phyloP scores from a whole-genome alignment of 306 rosid species.

The Dalbergia oliveri region DNA sequence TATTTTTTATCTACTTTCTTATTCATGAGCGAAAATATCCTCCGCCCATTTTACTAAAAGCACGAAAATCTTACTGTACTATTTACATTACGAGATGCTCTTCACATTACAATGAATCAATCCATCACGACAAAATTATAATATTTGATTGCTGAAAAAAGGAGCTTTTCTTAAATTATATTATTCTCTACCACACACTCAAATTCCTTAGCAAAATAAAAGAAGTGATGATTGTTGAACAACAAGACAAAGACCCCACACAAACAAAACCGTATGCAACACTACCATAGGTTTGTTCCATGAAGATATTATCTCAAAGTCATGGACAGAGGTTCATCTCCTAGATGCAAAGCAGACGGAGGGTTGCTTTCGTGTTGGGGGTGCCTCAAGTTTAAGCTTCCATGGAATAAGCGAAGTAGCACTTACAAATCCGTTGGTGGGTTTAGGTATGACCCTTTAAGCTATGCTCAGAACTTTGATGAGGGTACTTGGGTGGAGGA shows the following conservation, averaged over 20 bases:
- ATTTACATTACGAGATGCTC: constrained; percentile 40
- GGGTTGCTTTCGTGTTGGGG: constrained; percentile 76
- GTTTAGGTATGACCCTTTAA: constrained; percentile 73
- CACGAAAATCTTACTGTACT: constrained; percentile 7
- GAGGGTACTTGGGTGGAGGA: constrained; percentile 62
- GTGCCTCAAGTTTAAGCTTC: constrained; percentile 74
- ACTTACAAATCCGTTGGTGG: constrained; percentile 46
- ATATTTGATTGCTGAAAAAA: constrained; percentile 17
- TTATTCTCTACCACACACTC: constrained; percentile 68
- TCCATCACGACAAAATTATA: constrained; percentile 30
- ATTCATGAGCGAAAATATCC: constrained; percentile 11
- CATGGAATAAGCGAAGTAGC: constrained; percentile 50
- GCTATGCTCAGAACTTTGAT: constrained; percentile 88
- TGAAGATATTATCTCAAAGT: constrained; percentile 31
- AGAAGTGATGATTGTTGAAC: background rate
- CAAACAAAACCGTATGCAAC: background rate
- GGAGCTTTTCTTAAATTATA: constrained; percentile 8
- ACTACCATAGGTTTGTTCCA: constrained; percentile 16
- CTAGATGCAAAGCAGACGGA: constrained; percentile 44
- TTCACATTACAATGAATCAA: constrained; percentile 15
- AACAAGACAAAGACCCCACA: background rate
- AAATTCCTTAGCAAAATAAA: constrained; percentile 49
- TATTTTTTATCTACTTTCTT: constrained; percentile 2
- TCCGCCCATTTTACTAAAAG: background rate
- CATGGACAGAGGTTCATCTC: constrained; percentile 62